Base-by-base conservation (phyloP, 2,329 filamentous ascomycete species). In the Cercospora sesami region DNA sequence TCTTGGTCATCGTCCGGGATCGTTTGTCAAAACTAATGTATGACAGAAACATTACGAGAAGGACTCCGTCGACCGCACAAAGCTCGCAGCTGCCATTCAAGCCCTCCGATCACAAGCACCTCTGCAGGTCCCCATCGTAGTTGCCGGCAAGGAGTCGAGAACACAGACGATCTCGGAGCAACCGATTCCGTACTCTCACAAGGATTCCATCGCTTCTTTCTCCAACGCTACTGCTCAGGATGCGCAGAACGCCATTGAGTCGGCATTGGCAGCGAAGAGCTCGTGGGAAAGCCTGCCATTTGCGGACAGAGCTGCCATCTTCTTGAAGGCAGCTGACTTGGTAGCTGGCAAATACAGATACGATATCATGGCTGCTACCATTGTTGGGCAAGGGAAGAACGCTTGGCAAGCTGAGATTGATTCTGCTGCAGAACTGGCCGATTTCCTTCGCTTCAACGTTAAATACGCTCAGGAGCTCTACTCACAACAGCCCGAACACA, bases 381-480 rank as follows among this genome's bases (percentile, higher is more conserved):
- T 98, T 88, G 85, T 97, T 33, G 95, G 94, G 69, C 94, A 99
- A 82, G 94, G 95, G 76, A 98, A 98, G 87, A 98, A 97, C 80
- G 93, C 92, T 59, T 98, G 93, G 93, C 94, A 99, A 82, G 94
- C 95, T n/a, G 94, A 99, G 85, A 98, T 98, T 72, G 94, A 98
- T 80, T 87, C 94, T 45, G 94, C 94, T 18, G 94, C 94, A 8
- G 95, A 99, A 85, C 82, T 96, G 74, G 90, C 88, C 74, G 94
- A 99, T 79, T 98, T 98, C 82, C 84, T 98, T 78, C 81, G 83
- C 55, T 97, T 97, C 84, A 95, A 95, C 78, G 94, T 97, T 63
- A 89, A 94, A 79, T 97, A 95, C 77, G 94, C 94, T 30, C 90
- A 97, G 82, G 92, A 97, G 78, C 83, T 97, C 65, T 97, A 97